Evolutionary conservation across 495 filamentous ascomycete species (phyloP).

Genomic region (Penicillium longicatenatum): DNA sequence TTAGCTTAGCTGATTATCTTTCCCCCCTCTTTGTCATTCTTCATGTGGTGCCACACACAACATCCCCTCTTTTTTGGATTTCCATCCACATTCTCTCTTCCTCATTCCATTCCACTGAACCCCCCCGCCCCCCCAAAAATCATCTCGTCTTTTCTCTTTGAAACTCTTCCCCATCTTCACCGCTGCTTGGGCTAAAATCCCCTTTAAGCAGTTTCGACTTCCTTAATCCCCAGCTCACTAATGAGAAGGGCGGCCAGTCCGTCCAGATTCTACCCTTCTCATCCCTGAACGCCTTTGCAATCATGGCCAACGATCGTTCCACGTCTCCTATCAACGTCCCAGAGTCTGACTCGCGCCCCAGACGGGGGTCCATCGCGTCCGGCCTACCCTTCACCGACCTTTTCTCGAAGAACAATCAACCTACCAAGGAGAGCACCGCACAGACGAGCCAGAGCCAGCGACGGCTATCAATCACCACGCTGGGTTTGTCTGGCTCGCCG

Average conservation of each 20-base stretch:
- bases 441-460: slow-evolving; percentile 74
- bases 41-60: slow-evolving; percentile 1
- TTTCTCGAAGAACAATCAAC: slow-evolving; percentile 37
- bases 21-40: slow-evolving; percentile 1
- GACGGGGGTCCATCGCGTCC: slow-evolving; percentile 52
- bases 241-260: slow-evolving; percentile 38
- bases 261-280: slow-evolving; percentile 23
- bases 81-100: slow-evolving; percentile 3
- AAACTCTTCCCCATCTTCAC: not conserved
- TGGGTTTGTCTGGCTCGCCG: slow-evolving; percentile 82
- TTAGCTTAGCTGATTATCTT: slow-evolving; percentile 4
- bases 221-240: slow-evolving; percentile 8
- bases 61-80: not conserved
- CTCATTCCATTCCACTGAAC: not conserved
- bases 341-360: slow-evolving; percentile 38
- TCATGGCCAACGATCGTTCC: slow-evolving; percentile 53
- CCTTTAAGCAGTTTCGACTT: not conserved
- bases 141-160: not conserved
- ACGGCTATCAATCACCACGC: slow-evolving; percentile 82
- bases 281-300: slow-evolving; percentile 13
- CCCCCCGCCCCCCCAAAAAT: not conserved
- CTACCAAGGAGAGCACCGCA: slow-evolving; percentile 48
- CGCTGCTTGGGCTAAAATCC: not conserved
- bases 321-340: slow-evolving; percentile 51
- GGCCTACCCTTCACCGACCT: slow-evolving; percentile 49